Conservation (phyloP, 495 filamentous ascomycete genomes). For the Penicillium coprophilum region DNA sequence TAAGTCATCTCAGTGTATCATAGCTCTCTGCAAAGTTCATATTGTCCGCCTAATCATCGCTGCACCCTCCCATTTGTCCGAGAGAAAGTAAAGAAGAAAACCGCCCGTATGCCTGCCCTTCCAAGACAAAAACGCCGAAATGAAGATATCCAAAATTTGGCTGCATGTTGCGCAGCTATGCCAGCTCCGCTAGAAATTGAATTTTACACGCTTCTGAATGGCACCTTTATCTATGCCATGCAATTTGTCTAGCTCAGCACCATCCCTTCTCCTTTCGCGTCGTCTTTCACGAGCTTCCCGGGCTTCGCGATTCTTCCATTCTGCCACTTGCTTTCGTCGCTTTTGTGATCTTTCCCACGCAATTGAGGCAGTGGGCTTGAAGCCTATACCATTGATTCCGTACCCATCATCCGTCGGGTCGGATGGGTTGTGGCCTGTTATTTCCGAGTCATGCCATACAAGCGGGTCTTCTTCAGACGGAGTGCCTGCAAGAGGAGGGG, state of each 20-base stretch:
- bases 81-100: conserved; percentile 6
- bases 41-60: conserved; percentile 10
- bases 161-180: not conserved
- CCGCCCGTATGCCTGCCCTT: conserved; percentile 1
- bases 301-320: conserved; percentile 80
- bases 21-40: conserved; percentile 24
- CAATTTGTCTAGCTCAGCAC: conserved; percentile 32
- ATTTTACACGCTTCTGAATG: conserved; percentile 48
- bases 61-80: not conserved
- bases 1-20: conserved; percentile 34
- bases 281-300: conserved; percentile 76
- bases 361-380: conserved; percentile 80
- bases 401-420: conserved; percentile 77
- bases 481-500: conserved; percentile 49
- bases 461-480: conserved; percentile 47
- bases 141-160: conserved; percentile 1
- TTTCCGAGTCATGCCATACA: conserved; percentile 82
- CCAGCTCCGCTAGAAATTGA: conserved; percentile 29
- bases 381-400: conserved; percentile 87
- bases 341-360: conserved; percentile 74
- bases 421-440: conserved; percentile 74
- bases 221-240: conserved; percentile 34
- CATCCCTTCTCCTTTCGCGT: conserved; percentile 60
- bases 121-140: conserved; percentile 1
- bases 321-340: conserved; percentile 76